Conservation (phyloP, 2,329 filamentous ascomycete genomes). For the Trichothecium roseum region DNA sequence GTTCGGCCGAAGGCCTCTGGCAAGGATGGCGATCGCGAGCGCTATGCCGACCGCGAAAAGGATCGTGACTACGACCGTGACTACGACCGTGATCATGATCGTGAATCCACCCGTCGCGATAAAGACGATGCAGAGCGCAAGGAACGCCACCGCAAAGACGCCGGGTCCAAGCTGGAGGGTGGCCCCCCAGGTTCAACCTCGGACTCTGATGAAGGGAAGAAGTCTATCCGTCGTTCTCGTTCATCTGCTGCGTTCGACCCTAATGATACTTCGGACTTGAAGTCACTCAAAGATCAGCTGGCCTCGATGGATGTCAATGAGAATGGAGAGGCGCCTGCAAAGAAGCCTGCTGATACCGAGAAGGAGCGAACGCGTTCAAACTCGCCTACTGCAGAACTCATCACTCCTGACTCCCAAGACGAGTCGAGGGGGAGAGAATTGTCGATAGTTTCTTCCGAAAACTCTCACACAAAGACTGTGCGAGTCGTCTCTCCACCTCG, state of each 20-base stretch:
- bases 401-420: conserved; percentile 10
- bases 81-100: neutral
- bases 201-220: conserved; percentile 30
- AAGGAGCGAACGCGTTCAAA: conserved; percentile 7
- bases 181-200: conserved; percentile 24
- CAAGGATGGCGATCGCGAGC: conserved; percentile 1
- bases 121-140: conserved; percentile 8
- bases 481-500: conserved; percentile 65
- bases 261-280: conserved; percentile 39
- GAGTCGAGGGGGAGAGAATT: conserved; percentile 32
- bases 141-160: conserved; percentile 24
- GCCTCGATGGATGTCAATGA: conserved; percentile 24
- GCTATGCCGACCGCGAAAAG: neutral
- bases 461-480: conserved; percentile 36
- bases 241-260: conserved; percentile 37
- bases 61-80: conserved; percentile 1
- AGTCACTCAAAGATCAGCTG: conserved; percentile 39
- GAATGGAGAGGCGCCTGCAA: neutral
- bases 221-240: conserved; percentile 24
- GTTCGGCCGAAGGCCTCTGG: no score
- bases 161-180: conserved; percentile 24
- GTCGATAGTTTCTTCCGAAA: conserved; percentile 8
- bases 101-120: conserved; percentile 1
- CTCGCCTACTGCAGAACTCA: conserved; percentile 9
- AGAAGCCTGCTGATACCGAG: conserved; percentile 1